Conservation (phyloP, 192 early-diverging fungal genomes). For the Coemansia sp. region DNA sequence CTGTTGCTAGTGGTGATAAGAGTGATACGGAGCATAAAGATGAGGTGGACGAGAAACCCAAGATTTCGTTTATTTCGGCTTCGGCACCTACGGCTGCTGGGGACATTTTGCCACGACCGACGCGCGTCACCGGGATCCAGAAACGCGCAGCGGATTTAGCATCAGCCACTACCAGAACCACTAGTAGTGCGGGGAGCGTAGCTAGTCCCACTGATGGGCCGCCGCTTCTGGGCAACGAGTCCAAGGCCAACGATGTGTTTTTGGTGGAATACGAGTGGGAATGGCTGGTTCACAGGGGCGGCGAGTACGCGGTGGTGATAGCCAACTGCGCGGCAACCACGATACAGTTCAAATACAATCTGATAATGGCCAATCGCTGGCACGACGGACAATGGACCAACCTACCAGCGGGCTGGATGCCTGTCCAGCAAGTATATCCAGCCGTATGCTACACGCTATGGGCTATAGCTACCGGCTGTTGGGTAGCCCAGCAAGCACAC, state of each 20-base stretch:
- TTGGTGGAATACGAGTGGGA: slow-evolving; percentile 55
- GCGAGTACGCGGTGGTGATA: slow-evolving; percentile 53
- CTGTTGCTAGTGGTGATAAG: not conserved
- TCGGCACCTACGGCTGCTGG: slow-evolving; percentile 18
- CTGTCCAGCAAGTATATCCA: slow-evolving; percentile 38
- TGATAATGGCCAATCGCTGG: slow-evolving; percentile 54
- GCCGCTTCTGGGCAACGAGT: slow-evolving; percentile 33
- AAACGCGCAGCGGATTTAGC: not conserved
- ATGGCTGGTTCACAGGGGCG: slow-evolving; percentile 40
- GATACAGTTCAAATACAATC: slow-evolving; percentile 56
- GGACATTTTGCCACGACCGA: slow-evolving; percentile 20
- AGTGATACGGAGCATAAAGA: not conserved
- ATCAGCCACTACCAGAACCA: not conserved
- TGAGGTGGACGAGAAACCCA: slow-evolving; percentile 13
- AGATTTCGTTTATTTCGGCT: slow-evolving; percentile 43
- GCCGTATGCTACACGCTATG: slow-evolving; percentile 37
- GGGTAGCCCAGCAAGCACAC: slow-evolving; percentile 16
- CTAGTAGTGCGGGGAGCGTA: not conserved
- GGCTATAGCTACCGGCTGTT: slow-evolving; percentile 23
- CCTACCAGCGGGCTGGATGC: slow-evolving; percentile 51
- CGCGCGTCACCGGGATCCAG: slow-evolving; percentile 32
- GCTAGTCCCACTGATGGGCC: not conserved
- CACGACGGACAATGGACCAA: slow-evolving; percentile 48
- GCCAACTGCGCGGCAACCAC: slow-evolving; percentile 52
- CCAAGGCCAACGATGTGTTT: slow-evolving; percentile 45